Evolutionary conservation across 192 early-diverging fungal species (phyloP), one percentile per base, ranked within the genome.

Genomic region (Coemansia sp.): DNA sequence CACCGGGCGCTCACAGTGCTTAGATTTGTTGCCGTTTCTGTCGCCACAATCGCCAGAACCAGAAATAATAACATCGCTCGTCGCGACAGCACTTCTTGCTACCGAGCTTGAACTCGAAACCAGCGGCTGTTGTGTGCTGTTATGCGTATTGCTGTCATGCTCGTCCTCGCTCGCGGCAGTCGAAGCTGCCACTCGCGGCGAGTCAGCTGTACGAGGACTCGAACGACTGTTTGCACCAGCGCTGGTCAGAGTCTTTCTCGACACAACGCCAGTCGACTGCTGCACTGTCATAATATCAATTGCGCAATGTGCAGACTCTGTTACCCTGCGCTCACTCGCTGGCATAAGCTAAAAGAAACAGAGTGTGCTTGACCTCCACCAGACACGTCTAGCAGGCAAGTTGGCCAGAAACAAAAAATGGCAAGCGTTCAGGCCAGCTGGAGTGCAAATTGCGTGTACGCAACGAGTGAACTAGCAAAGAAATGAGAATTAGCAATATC

Each of bases 241-340:
- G 38, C 3, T 24, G 10, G 61, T 5, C 12, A 22, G 38, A 9
- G 11, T 24, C 38, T 63, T 63, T 42, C 61, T 63, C 38, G 61
- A 63, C 40, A 63, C 40, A 2, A 63, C 20, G 61, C 61, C 40
- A 63, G 61, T 63, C 22, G 61, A 42, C 61, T 63, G 61, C 61
- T 24, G 40, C 61, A 6, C 40, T 36, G 67, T 57, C 80, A 78
- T 83, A 36, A 84, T 69, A 60, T 74, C 72, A 51, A 84, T 67
- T 52, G 52, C 67, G 66, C 77, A 84, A 67, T 84, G 77, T 33
- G 63, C 15, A 12, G 67, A 49, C 34, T 40, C 57, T 43, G 67
- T 7, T 22, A 36, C 68, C 11, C 34, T 43, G 43, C 61, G 59
- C 3, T 68, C 65, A 51, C 63, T 67, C 49, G 47, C 66, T 68